Conservation (phyloP, 805 yeast genomes). For the Yamadazyma insecticola region DNA sequence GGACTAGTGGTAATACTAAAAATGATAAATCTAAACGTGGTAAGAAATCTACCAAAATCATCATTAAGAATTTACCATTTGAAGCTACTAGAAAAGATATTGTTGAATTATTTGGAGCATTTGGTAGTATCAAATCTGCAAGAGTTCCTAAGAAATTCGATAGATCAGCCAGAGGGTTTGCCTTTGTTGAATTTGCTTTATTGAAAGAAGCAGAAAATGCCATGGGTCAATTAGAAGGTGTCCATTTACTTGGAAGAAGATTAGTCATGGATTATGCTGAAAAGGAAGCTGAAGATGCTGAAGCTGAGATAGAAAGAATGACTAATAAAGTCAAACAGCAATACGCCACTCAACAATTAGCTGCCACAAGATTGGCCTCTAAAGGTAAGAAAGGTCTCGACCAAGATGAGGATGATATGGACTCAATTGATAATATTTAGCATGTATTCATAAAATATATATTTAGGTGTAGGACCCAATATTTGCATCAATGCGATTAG, state of each 20-base stretch:
- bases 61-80: slow-evolving; percentile 95
- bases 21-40: slow-evolving; percentile 25
- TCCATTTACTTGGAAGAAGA: slow-evolving; percentile 93
- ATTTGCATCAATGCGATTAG: too few species aligned
- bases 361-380: slow-evolving; percentile 65
- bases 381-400: slow-evolving; percentile 67
- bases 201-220: slow-evolving; percentile 90
- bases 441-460: too few species aligned
- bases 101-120: slow-evolving; percentile 87
- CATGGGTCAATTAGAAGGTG: slow-evolving; percentile 90
- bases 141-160: slow-evolving; percentile 96
- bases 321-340: slow-evolving; percentile 80
- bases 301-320: slow-evolving; percentile 87
- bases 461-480: too few species aligned
- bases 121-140: slow-evolving; percentile 91
- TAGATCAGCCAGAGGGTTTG: slow-evolving; percentile 94
- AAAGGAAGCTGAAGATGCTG: slow-evolving; percentile 75
- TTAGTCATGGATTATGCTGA: slow-evolving; percentile 91
- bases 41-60: slow-evolving; percentile 62
- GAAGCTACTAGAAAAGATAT: slow-evolving; percentile 92
- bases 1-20: slow-evolving; percentile 45
- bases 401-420: slow-evolving; percentile 48
- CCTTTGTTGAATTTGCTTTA: slow-evolving; percentile 87
- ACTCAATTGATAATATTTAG: too few species aligned
- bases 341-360: slow-evolving; percentile 69